phyloP scores from a whole-genome alignment of 176 grass and related monocot genomes.

The Neostapfia colusana region DNA sequence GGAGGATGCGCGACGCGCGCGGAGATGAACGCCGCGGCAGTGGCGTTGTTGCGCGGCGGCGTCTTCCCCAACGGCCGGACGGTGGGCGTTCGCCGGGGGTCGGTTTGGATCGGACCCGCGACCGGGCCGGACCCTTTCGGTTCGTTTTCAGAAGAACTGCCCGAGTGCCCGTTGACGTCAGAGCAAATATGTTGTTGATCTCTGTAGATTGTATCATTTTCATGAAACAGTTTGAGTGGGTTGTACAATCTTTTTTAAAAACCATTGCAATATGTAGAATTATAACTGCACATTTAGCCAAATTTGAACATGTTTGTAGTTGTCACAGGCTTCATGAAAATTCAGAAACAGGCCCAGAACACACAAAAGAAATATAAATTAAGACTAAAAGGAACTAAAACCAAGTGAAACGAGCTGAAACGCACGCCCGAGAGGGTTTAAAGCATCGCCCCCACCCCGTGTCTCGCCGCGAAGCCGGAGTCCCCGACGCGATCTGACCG shows the following conservation, averaged over 20 bases:
- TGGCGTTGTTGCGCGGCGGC: background rate
- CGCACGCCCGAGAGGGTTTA: conserved; percentile 49
- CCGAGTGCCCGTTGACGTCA: too few relatives aligned
- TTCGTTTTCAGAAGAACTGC: too few relatives aligned
- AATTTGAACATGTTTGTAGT: background rate
- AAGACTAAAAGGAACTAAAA: background rate
- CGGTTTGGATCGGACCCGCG: background rate
- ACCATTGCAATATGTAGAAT: too few relatives aligned
- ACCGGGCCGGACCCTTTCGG: too few relatives aligned
- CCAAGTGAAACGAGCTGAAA: background rate
- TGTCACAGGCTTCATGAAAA: background rate
- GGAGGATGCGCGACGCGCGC: background rate
- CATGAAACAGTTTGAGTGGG: too few relatives aligned
- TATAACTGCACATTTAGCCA: background rate
- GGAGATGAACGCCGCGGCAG: background rate
- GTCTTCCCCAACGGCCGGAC: background rate
- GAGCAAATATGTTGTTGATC: too few relatives aligned
- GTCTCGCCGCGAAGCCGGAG: too few relatives aligned
- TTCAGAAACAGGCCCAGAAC: background rate
- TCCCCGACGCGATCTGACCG: conserved; percentile 33
- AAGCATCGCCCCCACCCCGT: conserved; percentile 43
- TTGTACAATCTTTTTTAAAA: too few relatives aligned
- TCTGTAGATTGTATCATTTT: too few relatives aligned
- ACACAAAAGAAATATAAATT: background rate
- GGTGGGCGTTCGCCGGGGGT: background rate